Base-by-base conservation (phyloP, 441 rosid genomes). In the Pelargonium citronellum region DNA sequence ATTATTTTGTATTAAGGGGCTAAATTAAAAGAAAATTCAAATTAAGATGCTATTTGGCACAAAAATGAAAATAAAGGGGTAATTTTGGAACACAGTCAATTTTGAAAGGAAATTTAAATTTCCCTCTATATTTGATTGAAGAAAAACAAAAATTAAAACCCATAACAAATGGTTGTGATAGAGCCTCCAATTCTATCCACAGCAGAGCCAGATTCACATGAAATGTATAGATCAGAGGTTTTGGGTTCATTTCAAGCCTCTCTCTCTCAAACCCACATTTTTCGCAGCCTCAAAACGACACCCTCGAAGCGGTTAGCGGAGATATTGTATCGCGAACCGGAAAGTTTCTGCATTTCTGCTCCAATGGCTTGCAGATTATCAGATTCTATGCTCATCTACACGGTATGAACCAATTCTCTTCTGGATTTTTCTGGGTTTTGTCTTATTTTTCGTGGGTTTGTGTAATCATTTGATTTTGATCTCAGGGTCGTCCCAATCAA, bases 281-380 rank as follows among this genome's bases (percentile, higher is more conserved):
- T 13, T 46, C 53, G n/a, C n/a, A 10, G 53, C 53, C 53, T 7
- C 53, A 46, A 11, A 9, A 12, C 13, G n/a, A 46, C n/a, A 46
- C 51, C 51, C 51, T 46, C 24, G 51, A 46, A 46, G 51, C 8
- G 51, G 12, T 9, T 22, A 10, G 12, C 10, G 12, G 10, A 46
- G 51, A 13, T 46, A 7, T 46, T 12, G 66, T 63, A 69, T 73
- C 71, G 67, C 1, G 68, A 43, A 55, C 69, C 37, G 80, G 69
- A 47, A 68, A 1, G 67, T 75, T 62, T 13, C 79, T 73, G 58
- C 81, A 73, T 74, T 79, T 67, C 77, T 55, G 74, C 34, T 70
- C 17, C 34, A 74, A 91, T 91, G 97, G 90, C 92, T 79, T 84
- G 84, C 83, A 84, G 81, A 71, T 66, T 89, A 66, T 79, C 89